Evolutionary conservation across 352 stramenopile genomes (phyloP), one percentile per base, ranked within the genome.

Genomic region (Globisporangium cederbergense): DNA sequence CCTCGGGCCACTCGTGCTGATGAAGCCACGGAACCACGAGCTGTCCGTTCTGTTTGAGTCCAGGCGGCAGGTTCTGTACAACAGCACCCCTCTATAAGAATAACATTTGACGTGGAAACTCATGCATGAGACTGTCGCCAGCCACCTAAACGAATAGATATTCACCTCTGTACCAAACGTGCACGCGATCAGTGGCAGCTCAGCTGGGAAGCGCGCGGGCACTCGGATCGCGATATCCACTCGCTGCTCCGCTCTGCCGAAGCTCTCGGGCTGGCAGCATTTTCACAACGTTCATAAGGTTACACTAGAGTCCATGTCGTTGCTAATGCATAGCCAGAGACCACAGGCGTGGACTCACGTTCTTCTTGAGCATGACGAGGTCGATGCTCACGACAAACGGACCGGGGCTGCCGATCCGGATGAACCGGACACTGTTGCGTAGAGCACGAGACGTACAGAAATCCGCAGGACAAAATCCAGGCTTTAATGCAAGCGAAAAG

Each of bases 1-100:
- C 66, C 20, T 70, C 49, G 3, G 77, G 78, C 85, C 85, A 93
- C 1, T 76, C 78, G 13, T 72, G 43, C 14, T 70, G 62, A 13
- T 70, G 62, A 4, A 93, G 64, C 81, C 79, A 92, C 11, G 83
- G 70, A 16, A 88, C 45, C 20, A 68, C 36, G 16, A 91, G 68
- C 9, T 78, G 69, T 2, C 67, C 75, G 51, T 78, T 75, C 53
- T 67, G 62, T 73, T 72, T 42, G 45, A 85, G 61, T 22, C 49
- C 50, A 45, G 47, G 30, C 5, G 81, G 79, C 20, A 92, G 54
- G 49, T 72, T 77, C 81, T 92, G 53, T 63, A 40, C 25, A 22
- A 43, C 25, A 55, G 2, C 7, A 18, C 2, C 42, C 3, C 14
- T 5, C 42, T 20, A 5, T 47, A 22, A 47, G 16, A 20, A 47